Conservation (phyloP, 2,329 filamentous ascomycete genomes). For the Sclerotinia trifoliorum region DNA sequence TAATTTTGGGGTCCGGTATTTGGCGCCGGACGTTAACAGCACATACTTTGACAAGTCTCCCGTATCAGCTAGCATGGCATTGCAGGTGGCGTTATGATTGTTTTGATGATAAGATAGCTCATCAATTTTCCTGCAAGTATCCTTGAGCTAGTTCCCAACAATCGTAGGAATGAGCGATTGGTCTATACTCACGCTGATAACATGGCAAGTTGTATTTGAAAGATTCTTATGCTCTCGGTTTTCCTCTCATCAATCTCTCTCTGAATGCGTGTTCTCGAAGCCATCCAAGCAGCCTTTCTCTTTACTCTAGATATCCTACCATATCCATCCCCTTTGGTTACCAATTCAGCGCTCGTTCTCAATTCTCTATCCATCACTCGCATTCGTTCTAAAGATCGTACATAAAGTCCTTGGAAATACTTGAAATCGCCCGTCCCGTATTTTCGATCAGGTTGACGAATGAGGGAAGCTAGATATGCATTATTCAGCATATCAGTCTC, state of each 20-base stretch:
- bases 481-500: constrained; percentile 33
- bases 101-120: constrained; percentile 33
- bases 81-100: constrained; percentile 29
- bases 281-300: constrained; percentile 30
- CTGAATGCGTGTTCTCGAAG: constrained; percentile 28
- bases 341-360: constrained; percentile 19
- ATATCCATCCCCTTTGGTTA: constrained; percentile 28
- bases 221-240: constrained; percentile 29
- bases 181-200: constrained; percentile 29
- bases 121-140: constrained; percentile 29
- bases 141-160: constrained; percentile 10
- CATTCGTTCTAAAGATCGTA: constrained; percentile 27
- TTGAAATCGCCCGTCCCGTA: constrained; percentile 31
- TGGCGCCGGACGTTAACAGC: constrained; percentile 4
- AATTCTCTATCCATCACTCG: constrained; percentile 27
- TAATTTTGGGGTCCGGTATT: not conserved
- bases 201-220: constrained; percentile 32
- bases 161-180: constrained; percentile 1
- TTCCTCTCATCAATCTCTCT: constrained; percentile 30
- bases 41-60: constrained; percentile 22
- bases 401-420: constrained; percentile 30
- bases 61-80: constrained; percentile 19
- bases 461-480: constrained; percentile 28
- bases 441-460: constrained; percentile 28
- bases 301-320: constrained; percentile 30